A percentile compares a stretch with the other conserved stretches of the same genome.
Evolutionary conservation across 306 rosid species (phyloP).

Genomic region (Ormosia emarginata): DNA sequence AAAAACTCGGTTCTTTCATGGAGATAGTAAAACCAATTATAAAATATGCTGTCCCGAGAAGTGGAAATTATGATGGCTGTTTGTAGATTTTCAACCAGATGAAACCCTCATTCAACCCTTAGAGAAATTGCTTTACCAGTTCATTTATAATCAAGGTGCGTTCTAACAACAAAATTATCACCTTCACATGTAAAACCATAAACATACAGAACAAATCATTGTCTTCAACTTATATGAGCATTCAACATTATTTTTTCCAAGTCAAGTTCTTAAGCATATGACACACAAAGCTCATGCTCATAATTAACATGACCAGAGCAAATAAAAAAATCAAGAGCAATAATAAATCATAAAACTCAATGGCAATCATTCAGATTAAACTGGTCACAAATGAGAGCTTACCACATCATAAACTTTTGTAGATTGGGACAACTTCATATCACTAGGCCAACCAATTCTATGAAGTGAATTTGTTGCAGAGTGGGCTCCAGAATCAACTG

Average conservation of each 20-base stretch:
- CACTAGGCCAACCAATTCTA: constrained; percentile 79
- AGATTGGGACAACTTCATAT: constrained; percentile 38
- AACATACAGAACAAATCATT: not conserved
- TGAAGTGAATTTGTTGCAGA: constrained; percentile 87
- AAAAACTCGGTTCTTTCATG: not conserved
- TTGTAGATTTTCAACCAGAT: not conserved
- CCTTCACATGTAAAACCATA: not conserved
- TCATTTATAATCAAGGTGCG: not conserved
- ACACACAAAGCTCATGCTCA: not conserved
- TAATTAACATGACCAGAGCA: not conserved
- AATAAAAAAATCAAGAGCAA: not conserved
- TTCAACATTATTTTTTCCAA: not conserved
- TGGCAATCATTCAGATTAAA: constrained; percentile 2
- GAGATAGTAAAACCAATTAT: not conserved
- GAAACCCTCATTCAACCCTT: not conserved
- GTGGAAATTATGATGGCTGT: not conserved
- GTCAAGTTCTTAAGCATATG: not conserved
- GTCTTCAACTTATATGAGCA: not conserved
- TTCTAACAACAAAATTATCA: not conserved
- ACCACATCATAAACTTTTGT: constrained; percentile 70
- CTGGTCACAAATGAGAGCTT: constrained; percentile 22
- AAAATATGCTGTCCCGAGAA: not conserved
- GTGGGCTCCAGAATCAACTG: constrained; percentile 94
- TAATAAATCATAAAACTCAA: constrained; percentile 13
- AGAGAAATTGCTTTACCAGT: not conserved